Base-by-base conservation (phyloP, 306 rosid genomes). In the Cicer cuneatum region DNA sequence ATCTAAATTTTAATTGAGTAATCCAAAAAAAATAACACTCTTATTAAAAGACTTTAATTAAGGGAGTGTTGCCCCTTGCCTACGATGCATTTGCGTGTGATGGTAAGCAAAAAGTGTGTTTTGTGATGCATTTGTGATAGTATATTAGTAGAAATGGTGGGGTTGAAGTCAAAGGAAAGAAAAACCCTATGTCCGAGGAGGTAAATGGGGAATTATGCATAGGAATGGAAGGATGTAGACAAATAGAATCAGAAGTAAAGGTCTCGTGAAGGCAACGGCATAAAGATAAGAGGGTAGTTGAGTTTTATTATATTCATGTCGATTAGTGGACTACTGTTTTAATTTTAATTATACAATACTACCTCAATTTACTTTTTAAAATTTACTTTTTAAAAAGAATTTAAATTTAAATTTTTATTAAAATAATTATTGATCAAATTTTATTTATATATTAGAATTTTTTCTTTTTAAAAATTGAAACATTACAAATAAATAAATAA, bases 201-300 rank as follows among this genome's bases (percentile, higher is more conserved):
- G 69, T 4, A 80, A 80, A 81, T 66, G 77, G 52, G 59, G 62
- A 41, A 56, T 41, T 39, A 63, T 68, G 87, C 76, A 83, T 70
- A 66, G 81, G 48, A 69, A 40, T 33, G 35, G 60, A 33, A 53
- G 35, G 10, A 60, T 41, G 53, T 59, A 68, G 57, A 79, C 43
- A 71, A 47, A 63, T 69, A 61, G 40, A 58, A 37, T 73, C 73
- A 69, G 63, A 78, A 83, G 73, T 78, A 89, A 83, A 89, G 86
- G 92, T 83, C 98, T 86, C 92, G 98, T 92, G 96, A 92, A 92
- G 96, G 93, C 93, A 84, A 95, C 96, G 98, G 97, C 89, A 86
- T 85, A 74, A 29, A 11, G 43, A 11, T n/a, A 41, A 73, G 66
- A 54, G 13, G 39, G 45, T 33, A 10, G 80, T 79, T 78, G 74